Evolutionary conservation across 257 asterid species (phyloP), one percentile per base, ranked within the genome.

Genomic region (Prunella vulgaris): DNA sequence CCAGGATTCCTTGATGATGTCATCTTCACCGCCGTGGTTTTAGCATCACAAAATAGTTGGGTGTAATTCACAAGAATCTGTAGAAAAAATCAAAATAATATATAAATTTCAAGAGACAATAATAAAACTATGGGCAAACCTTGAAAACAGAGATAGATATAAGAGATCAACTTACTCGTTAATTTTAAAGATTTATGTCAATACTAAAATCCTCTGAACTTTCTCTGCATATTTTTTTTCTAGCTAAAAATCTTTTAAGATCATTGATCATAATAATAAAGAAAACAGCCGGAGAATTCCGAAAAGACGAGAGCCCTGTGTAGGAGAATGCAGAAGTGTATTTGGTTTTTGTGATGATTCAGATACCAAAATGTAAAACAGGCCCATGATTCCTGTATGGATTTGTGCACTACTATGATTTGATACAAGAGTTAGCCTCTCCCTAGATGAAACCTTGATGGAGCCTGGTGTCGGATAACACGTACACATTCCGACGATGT

Each of bases 361-460:
- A n/a, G 95, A 88, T 68, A 88, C 68, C 77, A 87, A 79, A 65
- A 93, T 48, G 84, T 93, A 93, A 75, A 93, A 87, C 20, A 93
- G 90, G 40, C 93, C 93, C 98, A 93, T 88, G n/a, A 93, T 95
- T 64, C 97, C 98, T 0, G 95, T 83, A 66, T 85, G 98, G 37
- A 46, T 72, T 78, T 49, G 74, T 30, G 70, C 32, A 65, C 81
- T 80, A 78, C 85, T 88, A 66, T 93, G 90, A 49, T 88, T 88
- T 9, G 97, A 93, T 27, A 84, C 78, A 12, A 93, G 69, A 20
- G 86, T 85, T 0, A 93, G 76, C 40, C 28, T 83, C 84, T 90
- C 96, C 37, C 97, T 94, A 0, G 81, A 67, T 14, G 85, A 78
- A 74, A 90, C 84, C 90, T 79, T 87, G 80, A 90, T 62, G 4